Conservation (phyloP, 2,329 filamentous ascomycete genomes). For the Simplicillium aogashimaense region DNA sequence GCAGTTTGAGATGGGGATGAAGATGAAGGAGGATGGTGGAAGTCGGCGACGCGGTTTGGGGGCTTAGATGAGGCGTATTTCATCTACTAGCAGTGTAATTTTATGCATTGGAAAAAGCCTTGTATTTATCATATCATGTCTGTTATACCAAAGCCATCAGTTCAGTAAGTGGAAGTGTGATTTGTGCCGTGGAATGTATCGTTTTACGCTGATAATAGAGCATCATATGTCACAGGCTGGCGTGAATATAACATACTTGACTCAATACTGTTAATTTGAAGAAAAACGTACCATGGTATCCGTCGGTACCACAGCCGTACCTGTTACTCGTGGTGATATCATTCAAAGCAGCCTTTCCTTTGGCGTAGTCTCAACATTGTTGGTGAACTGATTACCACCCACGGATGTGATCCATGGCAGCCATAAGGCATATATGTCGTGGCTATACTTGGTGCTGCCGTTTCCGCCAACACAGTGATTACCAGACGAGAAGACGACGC, state of each 20-base stretch:
- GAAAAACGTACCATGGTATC: neutral
- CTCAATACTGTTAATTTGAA: too few species aligned
- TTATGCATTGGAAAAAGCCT: too few species aligned
- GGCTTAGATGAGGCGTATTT: neutral
- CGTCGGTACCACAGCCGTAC: conserved; percentile 1
- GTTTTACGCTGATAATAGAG: too few species aligned
- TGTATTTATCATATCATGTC: too few species aligned
- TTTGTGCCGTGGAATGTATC: too few species aligned
- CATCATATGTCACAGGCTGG: too few species aligned
- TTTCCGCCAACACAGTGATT: conserved; percentile 13
- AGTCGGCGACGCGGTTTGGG: conserved; percentile 34
- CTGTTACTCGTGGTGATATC: conserved; percentile 1
- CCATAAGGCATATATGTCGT: conserved; percentile 23
- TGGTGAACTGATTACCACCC: conserved; percentile 30
- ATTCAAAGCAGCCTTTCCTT: conserved; percentile 1
- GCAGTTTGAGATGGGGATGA: conserved; percentile 47
- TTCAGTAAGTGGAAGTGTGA: too few species aligned
- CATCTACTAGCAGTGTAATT: too few species aligned
- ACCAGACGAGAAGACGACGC: conserved; percentile 34
- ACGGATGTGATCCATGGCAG: conserved; percentile 36
- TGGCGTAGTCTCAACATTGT: neutral
- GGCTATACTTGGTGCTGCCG: conserved; percentile 8
- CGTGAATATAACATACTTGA: too few species aligned
- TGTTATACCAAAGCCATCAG: too few species aligned
- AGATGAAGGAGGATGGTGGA: conserved; percentile 41